Evolutionary conservation across 345 rosid species (phyloP), one percentile per base, ranked within the genome.

Genomic region (Odontarrhena argentea): DNA sequence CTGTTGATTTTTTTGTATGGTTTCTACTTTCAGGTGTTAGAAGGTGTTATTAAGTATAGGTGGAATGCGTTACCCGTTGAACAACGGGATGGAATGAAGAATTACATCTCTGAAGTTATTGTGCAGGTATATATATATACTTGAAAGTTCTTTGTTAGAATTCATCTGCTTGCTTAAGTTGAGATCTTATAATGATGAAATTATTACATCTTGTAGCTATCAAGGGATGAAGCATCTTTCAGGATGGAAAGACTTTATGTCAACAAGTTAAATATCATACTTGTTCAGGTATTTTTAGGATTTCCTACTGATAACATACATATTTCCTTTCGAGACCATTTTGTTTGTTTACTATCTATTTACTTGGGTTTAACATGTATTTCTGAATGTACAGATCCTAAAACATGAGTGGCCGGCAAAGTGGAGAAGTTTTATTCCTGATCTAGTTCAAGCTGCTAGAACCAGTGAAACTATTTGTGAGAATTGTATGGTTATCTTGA

Each of bases 81-180:
- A 53, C 99, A 94, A 61, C 85, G 99, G 35, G 99, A 94, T 80
- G 97, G 99, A 52, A 94, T 94, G 96, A 94, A 94, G 79, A 94
- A 94, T 71, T 91, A 94, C 78, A 94, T 94, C 68, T 94, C 99
- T 55, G 97, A 94, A 77, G 91, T 94, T 67, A 94, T 94, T 68
- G 99, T 91, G 43, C 96, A 86, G 93, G 99, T 94, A 80, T 63
- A 48, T 94, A 80, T 63, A 48, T 53, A 34, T 55, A 13, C 8
- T 49, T 58, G 14, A 54, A 5, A 40, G 3, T 7, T 10, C 1
- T 13, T 66, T 2, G 32, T 4, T 11, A 28, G 32, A 2, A 2
- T 28, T 28, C 5, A 48, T 3, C 36, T 60, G 8, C 25, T 49
- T 28, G 11, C 35, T 18, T 42, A 41, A 26, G 32, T 28, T 59